A percentile compares a stretch with the other conserved stretches of the same genome.
These are phyloP conservation scores for Talaromyces funiculosus DNA, from an alignment of 2,329 filamentous ascomycete species.

Conservation along the genomic window DNA sequence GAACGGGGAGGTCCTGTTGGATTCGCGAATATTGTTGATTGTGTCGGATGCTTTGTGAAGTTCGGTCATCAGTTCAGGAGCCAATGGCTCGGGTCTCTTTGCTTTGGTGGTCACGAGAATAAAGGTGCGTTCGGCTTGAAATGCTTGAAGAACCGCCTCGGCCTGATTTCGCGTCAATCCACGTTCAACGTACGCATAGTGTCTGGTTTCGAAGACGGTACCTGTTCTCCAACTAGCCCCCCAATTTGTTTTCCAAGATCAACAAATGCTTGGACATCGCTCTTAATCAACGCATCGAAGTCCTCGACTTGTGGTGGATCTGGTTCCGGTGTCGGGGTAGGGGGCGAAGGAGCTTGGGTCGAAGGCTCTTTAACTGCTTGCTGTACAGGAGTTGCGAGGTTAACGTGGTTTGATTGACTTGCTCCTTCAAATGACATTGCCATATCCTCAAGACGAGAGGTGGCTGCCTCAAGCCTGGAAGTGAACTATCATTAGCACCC, in stretches of 20 bases:
- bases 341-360: slow-evolving; percentile 36
- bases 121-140: slow-evolving; percentile 80
- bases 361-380: slow-evolving; percentile 22
- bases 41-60: slow-evolving; percentile 76
- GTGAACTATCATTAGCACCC: slow-evolving; percentile 19
- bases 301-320: slow-evolving; percentile 76
- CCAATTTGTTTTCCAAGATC: slow-evolving; percentile 72
- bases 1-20: slow-evolving; percentile 67
- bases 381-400: slow-evolving; percentile 20
- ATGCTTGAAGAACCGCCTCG: slow-evolving; percentile 58
- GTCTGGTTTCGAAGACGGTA: slow-evolving; percentile 33
- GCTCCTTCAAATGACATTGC: slow-evolving; percentile 61
- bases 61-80: slow-evolving; percentile 72
- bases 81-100: slow-evolving; percentile 78
- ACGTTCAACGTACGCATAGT: neutral
- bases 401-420: slow-evolving; percentile 37
- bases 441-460: slow-evolving; percentile 92
- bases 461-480: slow-evolving; percentile 88
- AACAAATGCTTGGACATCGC: slow-evolving; percentile 71
- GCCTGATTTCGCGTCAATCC: slow-evolving; percentile 36
- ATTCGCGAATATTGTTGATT: slow-evolving; percentile 74
- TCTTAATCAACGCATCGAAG: slow-evolving; percentile 73
- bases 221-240: slow-evolving; percentile 73
- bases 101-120: slow-evolving; percentile 83
- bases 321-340: slow-evolving; percentile 50